phyloP scores from a whole-genome alignment of 2,329 filamentous ascomycete species.

The Sporothrix pseudoabietina region DNA sequence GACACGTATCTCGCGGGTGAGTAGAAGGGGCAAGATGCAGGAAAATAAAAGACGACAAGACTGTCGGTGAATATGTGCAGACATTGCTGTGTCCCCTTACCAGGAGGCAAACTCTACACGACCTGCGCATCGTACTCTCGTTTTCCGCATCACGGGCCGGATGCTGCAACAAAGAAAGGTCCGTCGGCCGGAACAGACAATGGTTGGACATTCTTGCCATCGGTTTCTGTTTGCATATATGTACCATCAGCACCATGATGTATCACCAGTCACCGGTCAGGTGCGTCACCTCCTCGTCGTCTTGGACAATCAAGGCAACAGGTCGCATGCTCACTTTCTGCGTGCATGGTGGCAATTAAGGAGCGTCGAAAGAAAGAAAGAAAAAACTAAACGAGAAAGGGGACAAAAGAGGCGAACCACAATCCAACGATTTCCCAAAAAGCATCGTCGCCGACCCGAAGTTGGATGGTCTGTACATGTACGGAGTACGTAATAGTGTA shows the following conservation, averaged over 20 bases:
- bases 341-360: neutral
- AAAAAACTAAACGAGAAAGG: neutral
- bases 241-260: neutral
- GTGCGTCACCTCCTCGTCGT: neutral
- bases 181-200: neutral
- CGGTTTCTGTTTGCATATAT: neutral
- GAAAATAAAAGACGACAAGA: neutral
- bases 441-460: neutral
- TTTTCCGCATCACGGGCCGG: neutral
- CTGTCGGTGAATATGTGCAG: constrained; percentile 7
- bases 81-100: neutral
- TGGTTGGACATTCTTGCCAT: neutral
- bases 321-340: constrained; percentile 13
- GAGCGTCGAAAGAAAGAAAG: neutral
- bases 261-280: neutral
- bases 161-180: neutral
- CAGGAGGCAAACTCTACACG: neutral
- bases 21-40: neutral
- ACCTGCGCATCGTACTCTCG: neutral
- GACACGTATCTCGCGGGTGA: neutral
- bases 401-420: neutral
- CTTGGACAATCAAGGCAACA: constrained; percentile 5
- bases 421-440: neutral
- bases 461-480: neutral
- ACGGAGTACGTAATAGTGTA: constrained; percentile 8